phyloP scores from a whole-genome alignment of 108 stramenopile genomes.

The Cyclostephanos invisitatus region DNA sequence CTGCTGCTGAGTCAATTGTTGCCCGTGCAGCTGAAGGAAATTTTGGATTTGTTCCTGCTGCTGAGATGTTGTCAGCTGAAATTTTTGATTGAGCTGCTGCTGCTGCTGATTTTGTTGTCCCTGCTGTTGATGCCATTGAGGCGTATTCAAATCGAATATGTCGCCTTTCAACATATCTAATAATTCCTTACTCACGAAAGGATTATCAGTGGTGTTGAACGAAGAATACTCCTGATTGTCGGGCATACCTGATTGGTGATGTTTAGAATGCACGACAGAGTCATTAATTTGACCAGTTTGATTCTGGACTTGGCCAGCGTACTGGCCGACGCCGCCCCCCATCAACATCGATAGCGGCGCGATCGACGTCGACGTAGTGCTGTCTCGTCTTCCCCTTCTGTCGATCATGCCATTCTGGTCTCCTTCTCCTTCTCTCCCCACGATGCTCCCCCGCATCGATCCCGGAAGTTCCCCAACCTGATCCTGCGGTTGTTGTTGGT shows the following conservation, averaged over 20 bases:
- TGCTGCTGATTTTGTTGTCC: conserved; percentile 3
- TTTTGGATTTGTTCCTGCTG: conserved; percentile 33
- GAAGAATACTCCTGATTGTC: conserved; percentile 6
- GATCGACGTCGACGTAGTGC: not conserved
- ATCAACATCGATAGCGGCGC: not conserved
- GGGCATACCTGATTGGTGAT: not conserved
- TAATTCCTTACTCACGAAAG: conserved; percentile 21
- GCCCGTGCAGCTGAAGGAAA: conserved; percentile 34
- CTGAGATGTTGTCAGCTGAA: not conserved
- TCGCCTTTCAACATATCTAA: conserved; percentile 34
- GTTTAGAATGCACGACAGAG: not conserved
- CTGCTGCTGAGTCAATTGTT: conserved; percentile 36
- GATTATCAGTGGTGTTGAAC: conserved; percentile 27
- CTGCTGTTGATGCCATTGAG: conserved; percentile 23
- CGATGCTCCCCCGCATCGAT: not conserved
- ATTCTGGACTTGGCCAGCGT: not conserved
- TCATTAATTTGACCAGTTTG: not conserved
- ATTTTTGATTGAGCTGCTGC: conserved; percentile 4
- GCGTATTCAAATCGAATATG: conserved; percentile 10
- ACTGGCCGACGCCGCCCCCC: not conserved
- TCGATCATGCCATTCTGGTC: not conserved
- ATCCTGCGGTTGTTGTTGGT: conserved; percentile 8
- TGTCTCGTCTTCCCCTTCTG: not conserved
- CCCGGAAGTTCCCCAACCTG: not conserved
- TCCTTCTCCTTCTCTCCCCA: not conserved